Base-by-base conservation (phyloP, 2,329 filamentous ascomycete genomes). In the Arthrobotrys sinensis region DNA sequence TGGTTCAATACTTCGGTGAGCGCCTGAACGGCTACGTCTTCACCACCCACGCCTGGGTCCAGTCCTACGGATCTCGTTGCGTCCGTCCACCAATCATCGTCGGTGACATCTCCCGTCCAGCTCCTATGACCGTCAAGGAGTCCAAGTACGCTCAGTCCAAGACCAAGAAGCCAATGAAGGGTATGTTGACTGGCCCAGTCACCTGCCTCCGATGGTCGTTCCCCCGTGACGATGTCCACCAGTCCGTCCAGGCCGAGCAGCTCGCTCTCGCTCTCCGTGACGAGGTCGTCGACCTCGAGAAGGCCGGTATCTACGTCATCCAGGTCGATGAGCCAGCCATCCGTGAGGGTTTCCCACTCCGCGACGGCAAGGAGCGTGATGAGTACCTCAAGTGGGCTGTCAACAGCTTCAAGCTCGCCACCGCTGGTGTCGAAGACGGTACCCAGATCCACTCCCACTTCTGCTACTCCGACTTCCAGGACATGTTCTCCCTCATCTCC, bases 401-500 rank as follows among this genome's bases (percentile, higher is more conserved):
- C 84, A 91, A 97, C 88, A 94, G 94, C 83, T 99, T 99, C 94
- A 94, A 93, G 86, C 93, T 99, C 82, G 91, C 95, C 81, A 96
- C 94, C 83, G 91, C 94, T 79, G 96, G 94, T 85, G 95, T 99
- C 80, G 88, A 94, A 87, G 93, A 99, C 86, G 93, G 92, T 76
- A 99, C 96, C 82, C 96, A 99, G 90, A 97, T 99, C 86, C 96
- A 99, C 92, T 97, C 94, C 81, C 96, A 99, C 90, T 99, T 99
- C 93, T 99, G 96, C 87, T 99, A 99, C 91, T 98, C 96, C 66
- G 96, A 99, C 90, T 99, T 99, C 93, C 96, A 99, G 88, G 96
- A 99, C 89, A 99, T 99, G 90, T 99, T 99, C 94, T 93, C 98
- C 88, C 96, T 96, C 87, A 99, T 99, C 83, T 93, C 96, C 81